Evolutionary conservation across 148 eudicot genomes (phyloP).

Genomic region (Mesembryanthemum crystallinum): DNA sequence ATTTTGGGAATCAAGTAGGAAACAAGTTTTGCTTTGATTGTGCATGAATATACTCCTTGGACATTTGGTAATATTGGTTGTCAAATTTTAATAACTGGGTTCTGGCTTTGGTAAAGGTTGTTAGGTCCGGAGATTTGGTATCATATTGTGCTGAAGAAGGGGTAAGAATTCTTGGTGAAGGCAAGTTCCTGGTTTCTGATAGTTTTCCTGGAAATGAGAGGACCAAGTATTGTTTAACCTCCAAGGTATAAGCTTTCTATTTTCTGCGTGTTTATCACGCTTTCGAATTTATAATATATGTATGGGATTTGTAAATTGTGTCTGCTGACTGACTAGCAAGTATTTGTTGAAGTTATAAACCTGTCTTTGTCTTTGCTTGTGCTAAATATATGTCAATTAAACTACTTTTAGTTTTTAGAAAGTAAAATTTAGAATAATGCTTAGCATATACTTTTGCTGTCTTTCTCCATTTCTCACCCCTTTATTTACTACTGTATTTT

Average conservation of each 20-base stretch:
- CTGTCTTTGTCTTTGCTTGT: background rate
- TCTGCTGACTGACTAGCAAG: background rate
- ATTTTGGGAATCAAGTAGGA: background rate
- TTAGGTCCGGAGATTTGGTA: conserved; percentile 93
- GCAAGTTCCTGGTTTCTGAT: conserved; percentile 87
- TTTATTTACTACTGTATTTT: background rate
- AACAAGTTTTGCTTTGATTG: background rate
- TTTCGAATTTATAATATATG: background rate
- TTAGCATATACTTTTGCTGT: conserved; percentile 6
- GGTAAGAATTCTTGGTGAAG: conserved; percentile 91
- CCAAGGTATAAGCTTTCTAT: conserved; percentile 54
- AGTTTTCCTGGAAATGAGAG: conserved; percentile 99
- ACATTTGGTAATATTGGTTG: conserved; percentile 3
- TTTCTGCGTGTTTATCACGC: background rate
- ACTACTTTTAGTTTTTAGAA: background rate
- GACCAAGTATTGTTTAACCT: conserved; percentile 94
- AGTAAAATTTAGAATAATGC: background rate
- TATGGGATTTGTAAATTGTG: background rate
- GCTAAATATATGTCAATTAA: background rate
- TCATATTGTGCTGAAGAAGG: conserved; percentile 98
- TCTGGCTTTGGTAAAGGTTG: conserved; percentile 49
- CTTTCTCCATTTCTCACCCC: background rate
- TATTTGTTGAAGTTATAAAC: background rate
- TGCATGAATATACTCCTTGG: conserved; percentile 15
- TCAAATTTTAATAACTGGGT: background rate